phyloP scores from a whole-genome alignment of 306 rosid species.

The Potentilla sterilis region DNA sequence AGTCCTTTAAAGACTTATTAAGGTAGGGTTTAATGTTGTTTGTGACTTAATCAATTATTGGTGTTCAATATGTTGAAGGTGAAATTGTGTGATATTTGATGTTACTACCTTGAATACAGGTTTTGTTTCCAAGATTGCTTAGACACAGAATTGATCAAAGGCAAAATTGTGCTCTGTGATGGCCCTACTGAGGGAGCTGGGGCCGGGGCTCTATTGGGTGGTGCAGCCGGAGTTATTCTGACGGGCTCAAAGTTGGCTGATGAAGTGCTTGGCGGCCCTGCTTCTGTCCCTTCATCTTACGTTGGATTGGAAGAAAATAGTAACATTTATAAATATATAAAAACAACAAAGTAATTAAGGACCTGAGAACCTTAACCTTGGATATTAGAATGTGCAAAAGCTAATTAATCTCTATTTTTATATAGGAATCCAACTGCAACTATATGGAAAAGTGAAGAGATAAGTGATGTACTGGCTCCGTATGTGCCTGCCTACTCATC shows the following conservation, averaged over 20 bases:
- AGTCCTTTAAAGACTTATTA: no score
- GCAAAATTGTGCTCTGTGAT: slow-evolving; percentile 52
- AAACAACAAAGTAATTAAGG: slow-evolving; percentile 24
- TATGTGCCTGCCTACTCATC: slow-evolving; percentile 40
- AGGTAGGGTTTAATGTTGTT: no score
- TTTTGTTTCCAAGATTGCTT: slow-evolving; percentile 6
- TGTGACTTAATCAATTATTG: no score
- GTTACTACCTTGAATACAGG: slow-evolving; percentile 1
- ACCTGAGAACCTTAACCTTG: no score
- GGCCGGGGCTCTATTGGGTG: background rate
- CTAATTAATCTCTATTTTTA: background rate
- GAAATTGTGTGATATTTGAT: background rate
- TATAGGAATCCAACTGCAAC: slow-evolving; percentile 43
- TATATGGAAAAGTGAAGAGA: slow-evolving; percentile 30
- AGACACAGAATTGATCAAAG: slow-evolving; percentile 32
- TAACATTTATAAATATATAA: slow-evolving; percentile 20
- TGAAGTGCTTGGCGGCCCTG: background rate
- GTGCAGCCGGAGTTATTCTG: slow-evolving; percentile 39
- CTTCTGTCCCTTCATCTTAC: slow-evolving; percentile 33
- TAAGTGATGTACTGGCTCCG: slow-evolving; percentile 30
- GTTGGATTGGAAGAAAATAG: background rate
- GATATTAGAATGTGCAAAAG: background rate
- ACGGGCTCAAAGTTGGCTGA: background rate
- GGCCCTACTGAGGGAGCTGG: background rate
- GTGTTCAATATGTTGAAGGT: background rate